Evolutionary conservation across 176 grass and related monocot genomes (phyloP).

Genomic region (Avena eriantha): DNA sequence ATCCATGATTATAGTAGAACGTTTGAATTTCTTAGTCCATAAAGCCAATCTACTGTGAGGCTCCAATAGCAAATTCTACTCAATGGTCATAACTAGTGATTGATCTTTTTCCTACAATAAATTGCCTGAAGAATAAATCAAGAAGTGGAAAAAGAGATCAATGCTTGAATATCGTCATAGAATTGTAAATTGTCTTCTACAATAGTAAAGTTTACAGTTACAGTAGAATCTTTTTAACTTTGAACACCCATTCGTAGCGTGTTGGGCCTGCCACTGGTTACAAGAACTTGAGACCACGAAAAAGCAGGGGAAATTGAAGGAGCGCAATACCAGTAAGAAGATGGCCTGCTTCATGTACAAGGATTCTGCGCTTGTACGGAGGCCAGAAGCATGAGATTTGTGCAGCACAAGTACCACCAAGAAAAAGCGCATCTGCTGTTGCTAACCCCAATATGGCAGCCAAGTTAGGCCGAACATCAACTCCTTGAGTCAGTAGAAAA

Average conservation of each 20-base stretch:
- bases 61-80: not conserved
- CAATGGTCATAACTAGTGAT: not conserved
- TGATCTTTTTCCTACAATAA: not conserved
- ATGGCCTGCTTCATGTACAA: slow-evolving; percentile 97
- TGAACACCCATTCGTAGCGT: not conserved
- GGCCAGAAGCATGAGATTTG: slow-evolving; percentile 92
- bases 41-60: not conserved
- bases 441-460: slow-evolving; percentile 71
- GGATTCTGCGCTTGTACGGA: slow-evolving; percentile 77
- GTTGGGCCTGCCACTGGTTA: not conserved
- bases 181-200: not conserved
- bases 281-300: not conserved
- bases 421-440: slow-evolving; percentile 71
- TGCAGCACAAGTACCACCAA: slow-evolving; percentile 77
- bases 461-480: slow-evolving; percentile 82
- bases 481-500: slow-evolving; percentile 76
- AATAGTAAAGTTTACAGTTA: too few species aligned
- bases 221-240: not conserved
- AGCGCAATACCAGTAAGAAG: slow-evolving; percentile 73
- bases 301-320: not conserved
- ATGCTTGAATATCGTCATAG: not conserved
- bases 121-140: not conserved
- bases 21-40: not conserved
- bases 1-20: not conserved
- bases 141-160: not conserved